A percentile compares a stretch with the other conserved stretches of the same genome.
These are phyloP conservation scores for Chrysosphaeria jannelii DNA, from an alignment of 2,329 filamentous ascomycete genomes.

Conservation along the genomic window DNA sequence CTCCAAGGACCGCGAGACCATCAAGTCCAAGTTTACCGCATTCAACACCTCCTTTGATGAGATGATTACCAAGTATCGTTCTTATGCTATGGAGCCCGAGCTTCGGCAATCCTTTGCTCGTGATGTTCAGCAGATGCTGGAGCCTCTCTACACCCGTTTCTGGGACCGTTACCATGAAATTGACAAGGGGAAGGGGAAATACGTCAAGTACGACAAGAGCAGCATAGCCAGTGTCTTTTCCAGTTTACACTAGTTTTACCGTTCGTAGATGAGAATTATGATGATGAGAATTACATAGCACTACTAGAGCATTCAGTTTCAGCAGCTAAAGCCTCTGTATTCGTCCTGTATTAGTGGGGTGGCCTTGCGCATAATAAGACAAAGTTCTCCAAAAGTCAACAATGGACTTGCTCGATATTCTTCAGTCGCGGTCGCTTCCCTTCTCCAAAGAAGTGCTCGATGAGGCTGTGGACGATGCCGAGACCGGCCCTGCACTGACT, in stretches of 20 bases:
- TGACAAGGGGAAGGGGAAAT: conserved; percentile 92
- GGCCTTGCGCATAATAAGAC: background rate
- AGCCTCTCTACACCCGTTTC: conserved; percentile 81
- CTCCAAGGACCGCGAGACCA: conserved; percentile 80
- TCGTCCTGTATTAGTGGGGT: background rate
- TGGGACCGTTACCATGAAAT: conserved; percentile 95
- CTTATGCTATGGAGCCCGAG: conserved; percentile 69
- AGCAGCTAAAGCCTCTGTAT: background rate
- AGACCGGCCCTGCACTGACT: too few species aligned
- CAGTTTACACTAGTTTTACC: conserved; percentile 14
- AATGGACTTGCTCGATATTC: conserved; percentile 1
- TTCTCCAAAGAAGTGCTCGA: too few species aligned
- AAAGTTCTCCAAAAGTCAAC: background rate
- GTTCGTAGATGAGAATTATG: background rate
- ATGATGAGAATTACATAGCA: too few species aligned
- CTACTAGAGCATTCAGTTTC: background rate
- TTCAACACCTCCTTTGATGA: conserved; percentile 87
- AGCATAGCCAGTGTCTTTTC: conserved; percentile 38
- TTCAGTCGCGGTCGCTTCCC: too few species aligned
- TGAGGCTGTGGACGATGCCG: too few species aligned
- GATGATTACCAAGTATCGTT: conserved; percentile 53
- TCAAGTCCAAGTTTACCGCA: conserved; percentile 81
- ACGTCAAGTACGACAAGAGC: conserved; percentile 87
- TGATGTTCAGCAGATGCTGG: conserved; percentile 73
- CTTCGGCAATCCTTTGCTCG: conserved; percentile 52